Conservation (phyloP, 208 protist genomes). For the Leishmania major region DNA sequence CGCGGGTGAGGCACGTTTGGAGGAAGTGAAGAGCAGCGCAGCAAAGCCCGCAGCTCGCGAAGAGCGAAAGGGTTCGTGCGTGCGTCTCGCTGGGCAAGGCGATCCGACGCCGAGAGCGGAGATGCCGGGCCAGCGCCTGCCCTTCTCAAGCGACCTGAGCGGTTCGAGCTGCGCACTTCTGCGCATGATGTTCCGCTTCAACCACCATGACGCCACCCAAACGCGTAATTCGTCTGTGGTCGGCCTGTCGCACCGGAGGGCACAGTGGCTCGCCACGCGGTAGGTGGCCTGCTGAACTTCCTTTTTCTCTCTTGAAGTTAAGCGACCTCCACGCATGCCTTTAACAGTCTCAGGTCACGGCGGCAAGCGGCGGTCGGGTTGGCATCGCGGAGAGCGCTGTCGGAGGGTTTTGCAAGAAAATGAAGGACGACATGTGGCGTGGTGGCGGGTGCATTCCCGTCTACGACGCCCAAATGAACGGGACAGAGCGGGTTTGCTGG, state of each 20-base stretch:
- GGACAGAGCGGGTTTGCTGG: neutral
- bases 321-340: neutral
- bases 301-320: neutral
- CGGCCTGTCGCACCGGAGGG: neutral
- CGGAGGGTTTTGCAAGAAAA: neutral
- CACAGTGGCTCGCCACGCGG: neutral
- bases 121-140: neutral
- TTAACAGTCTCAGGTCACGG: neutral
- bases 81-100: neutral
- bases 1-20: neutral
- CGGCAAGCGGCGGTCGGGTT: neutral
- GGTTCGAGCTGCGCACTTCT: neutral
- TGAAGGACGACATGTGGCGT: neutral
- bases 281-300: neutral
- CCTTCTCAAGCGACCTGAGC: neutral
- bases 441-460: neutral
- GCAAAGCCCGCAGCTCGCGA: neutral
- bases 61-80: neutral
- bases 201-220: neutral
- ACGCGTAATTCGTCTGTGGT: neutral
- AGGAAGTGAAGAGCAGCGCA: neutral
- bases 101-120: neutral
- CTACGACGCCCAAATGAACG: neutral
- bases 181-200: neutral
- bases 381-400: neutral